A percentile compares a stretch with the other conserved stretches of the same genome.
Evolutionary conservation across 768 basidiomycete species (phyloP).

Genomic region (Terana coerulea): DNA sequence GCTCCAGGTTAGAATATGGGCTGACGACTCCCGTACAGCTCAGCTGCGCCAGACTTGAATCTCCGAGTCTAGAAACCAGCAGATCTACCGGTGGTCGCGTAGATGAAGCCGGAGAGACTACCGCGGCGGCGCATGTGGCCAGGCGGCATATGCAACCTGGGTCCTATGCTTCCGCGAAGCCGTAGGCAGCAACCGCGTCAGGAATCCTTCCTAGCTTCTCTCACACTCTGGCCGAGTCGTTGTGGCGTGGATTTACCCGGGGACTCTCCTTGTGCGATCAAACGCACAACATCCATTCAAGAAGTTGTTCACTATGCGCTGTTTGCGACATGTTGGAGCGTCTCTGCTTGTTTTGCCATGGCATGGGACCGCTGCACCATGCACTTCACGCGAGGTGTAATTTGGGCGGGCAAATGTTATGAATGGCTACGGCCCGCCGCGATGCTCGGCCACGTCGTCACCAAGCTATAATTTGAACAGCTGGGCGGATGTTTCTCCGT

Average conservation of each 20-base stretch:
- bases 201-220: not conserved
- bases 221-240: not conserved
- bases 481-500: not conserved
- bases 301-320: not conserved
- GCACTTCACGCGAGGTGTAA: too few relatives aligned
- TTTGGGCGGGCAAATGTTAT: too few relatives aligned
- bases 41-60: too few relatives aligned
- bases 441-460: not conserved
- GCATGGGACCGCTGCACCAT: too few relatives aligned
- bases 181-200: not conserved
- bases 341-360: too few relatives aligned
- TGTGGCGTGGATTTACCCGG: slow-evolving; percentile 8
- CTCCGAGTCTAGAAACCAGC: too few relatives aligned
- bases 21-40: too few relatives aligned
- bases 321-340: not conserved
- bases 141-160: not conserved
- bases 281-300: not conserved
- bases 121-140: not conserved
- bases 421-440: slow-evolving; percentile 1
- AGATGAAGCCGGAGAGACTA: too few relatives aligned
- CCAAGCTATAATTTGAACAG: too few relatives aligned
- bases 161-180: not conserved
- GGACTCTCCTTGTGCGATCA: slow-evolving; percentile 4
- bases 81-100: too few relatives aligned
- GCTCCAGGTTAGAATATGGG: too few relatives aligned